Conservation (phyloP, 495 filamentous ascomycete genomes). For the Xylaria curta region DNA sequence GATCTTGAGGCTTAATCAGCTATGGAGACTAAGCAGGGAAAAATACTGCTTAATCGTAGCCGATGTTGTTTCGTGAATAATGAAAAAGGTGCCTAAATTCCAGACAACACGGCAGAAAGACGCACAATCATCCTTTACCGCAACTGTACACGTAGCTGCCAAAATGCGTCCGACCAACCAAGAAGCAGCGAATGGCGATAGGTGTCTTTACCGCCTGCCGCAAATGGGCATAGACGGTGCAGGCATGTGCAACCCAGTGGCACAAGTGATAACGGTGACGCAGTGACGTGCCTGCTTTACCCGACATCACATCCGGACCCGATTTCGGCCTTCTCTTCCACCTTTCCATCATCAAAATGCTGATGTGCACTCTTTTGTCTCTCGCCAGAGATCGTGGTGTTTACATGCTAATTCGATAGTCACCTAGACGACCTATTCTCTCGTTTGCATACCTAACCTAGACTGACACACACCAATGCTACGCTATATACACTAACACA, state of each 20-base stretch:
- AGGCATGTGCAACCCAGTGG: neutral
- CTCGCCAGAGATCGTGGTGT: neutral
- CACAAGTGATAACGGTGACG: neutral
- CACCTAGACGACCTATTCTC: neutral
- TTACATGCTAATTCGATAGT: neutral
- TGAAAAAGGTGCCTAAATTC: neutral
- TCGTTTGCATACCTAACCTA: neutral
- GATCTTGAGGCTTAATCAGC: neutral
- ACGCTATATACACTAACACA: neutral
- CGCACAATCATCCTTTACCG: neutral
- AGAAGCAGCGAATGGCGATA: neutral
- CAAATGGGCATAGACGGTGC: neutral
- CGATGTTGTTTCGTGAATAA: neutral
- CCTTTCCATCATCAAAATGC: neutral
- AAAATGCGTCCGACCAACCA: neutral
- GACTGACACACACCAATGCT: neutral
- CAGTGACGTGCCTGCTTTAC: neutral
- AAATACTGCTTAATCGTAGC: neutral
- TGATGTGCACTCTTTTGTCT: neutral
- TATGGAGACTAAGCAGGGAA: neutral
- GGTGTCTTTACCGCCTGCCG: neutral
- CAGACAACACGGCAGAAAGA: neutral
- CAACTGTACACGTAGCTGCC: constrained; percentile 16
- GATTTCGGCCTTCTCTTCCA: neutral
- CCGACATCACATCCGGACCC: neutral